These are phyloP conservation scores for Fusarium phyllophilum DNA, from an alignment of 2,329 filamentous ascomycete genomes.

Conservation along the genomic window DNA sequence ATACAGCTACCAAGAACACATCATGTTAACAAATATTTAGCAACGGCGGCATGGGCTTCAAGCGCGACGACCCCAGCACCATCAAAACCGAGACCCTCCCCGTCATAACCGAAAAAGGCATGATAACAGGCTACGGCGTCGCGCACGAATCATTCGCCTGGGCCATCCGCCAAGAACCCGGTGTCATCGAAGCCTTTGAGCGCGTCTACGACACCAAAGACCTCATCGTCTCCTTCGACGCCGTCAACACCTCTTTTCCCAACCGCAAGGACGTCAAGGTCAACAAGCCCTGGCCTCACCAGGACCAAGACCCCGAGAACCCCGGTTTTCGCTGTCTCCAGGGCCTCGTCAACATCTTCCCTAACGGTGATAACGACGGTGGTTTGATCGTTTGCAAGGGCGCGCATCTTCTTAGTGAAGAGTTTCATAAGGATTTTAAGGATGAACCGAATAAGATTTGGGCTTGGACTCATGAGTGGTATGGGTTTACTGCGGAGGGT, in stretches of 20 bases:
- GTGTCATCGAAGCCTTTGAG: conserved; percentile 4
- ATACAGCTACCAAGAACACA: not conserved
- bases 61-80: not conserved
- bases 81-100: not conserved
- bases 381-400: conserved; percentile 12
- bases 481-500: not conserved
- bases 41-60: conserved; percentile 13
- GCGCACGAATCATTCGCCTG: conserved; percentile 10
- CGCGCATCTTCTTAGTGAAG: not conserved
- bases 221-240: conserved; percentile 4
- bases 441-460: conserved; percentile 4
- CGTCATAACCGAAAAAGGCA: conserved; percentile 6
- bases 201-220: conserved; percentile 15
- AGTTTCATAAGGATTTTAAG: conserved; percentile 5
- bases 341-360: conserved; percentile 5
- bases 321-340: conserved; percentile 3
- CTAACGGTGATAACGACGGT: conserved; percentile 1
- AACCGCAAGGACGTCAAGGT: conserved; percentile 5
- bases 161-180: conserved; percentile 10
- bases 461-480: conserved; percentile 17
- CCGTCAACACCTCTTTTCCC: conserved; percentile 7
- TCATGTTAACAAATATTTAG: not conserved
- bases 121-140: conserved; percentile 15
- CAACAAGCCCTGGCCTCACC: conserved; percentile 13
- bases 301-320: conserved; percentile 14